Evolutionary conservation across 257 asterid species (phyloP).

Genomic region (Paulownia fortunei): DNA sequence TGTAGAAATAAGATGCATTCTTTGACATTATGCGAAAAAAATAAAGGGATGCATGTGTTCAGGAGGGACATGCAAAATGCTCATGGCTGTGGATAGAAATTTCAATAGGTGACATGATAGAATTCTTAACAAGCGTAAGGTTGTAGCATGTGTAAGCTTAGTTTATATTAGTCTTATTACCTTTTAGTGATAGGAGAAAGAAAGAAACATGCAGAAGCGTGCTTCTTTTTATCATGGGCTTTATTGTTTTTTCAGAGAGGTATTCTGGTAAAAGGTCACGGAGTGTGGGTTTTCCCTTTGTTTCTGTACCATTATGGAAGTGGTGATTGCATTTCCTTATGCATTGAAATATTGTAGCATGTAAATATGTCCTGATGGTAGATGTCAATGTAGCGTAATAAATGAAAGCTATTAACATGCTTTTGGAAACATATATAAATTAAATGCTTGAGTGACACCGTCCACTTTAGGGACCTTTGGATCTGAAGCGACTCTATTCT

Average conservation of each 20-base stretch:
- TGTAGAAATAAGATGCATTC: neutral
- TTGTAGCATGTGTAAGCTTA: conserved; percentile 4
- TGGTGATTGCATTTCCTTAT: neutral
- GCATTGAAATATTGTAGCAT: neutral
- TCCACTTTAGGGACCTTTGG: neutral
- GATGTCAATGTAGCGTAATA: neutral
- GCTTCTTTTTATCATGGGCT: neutral
- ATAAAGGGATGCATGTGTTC: neutral
- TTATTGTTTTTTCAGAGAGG: neutral
- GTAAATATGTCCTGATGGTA: neutral
- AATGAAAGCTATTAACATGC: neutral
- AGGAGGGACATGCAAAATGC: conserved; percentile 17
- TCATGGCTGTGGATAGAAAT: neutral
- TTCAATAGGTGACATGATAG: neutral
- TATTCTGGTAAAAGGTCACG: conserved; percentile 5
- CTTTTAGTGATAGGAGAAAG: neutral
- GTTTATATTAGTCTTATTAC: neutral
- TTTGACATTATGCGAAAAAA: neutral
- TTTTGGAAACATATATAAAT: neutral
- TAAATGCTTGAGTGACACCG: neutral
- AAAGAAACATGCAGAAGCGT: neutral
- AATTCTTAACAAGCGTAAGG: neutral
- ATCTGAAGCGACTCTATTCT: neutral
- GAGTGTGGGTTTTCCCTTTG: neutral
- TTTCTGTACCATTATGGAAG: neutral